Base-by-base conservation (phyloP, 257 asterid species). In the Linderniella brevidens region DNA sequence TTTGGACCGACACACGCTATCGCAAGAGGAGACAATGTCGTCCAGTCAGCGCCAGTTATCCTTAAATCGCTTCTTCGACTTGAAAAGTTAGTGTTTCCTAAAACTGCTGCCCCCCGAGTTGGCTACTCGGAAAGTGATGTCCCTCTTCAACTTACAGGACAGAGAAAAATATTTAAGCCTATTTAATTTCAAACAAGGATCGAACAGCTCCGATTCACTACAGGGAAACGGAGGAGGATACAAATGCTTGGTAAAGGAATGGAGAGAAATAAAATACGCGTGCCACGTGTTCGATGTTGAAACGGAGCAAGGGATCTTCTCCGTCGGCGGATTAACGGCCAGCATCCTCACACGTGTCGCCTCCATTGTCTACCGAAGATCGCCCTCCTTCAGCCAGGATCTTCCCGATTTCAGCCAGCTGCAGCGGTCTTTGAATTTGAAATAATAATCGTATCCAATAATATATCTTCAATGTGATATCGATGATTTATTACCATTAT, bases 371-470 rank as follows among this genome's bases (percentile, higher is more conserved):
- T 72, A 66, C 54, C 66, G 65, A 14, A 42, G 65, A 29, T 16
- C 76, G 17, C 80, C 80, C n/a, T 46, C 80, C 8, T 69, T 72
- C 68, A 37, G 49, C 54, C 71, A 61, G 54, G 52, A 46, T 43
- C 85, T 76, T 37, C 78, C 65, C 17, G 80, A 76, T 14, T 76
- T 72, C 63, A 66, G 75, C 50, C 78, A 72, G 42, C 50, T 76
- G 39, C 80, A 66, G 58, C 52, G 57, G 56, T 36, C 60, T 46
- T 36, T 74, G 40, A 14, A 49, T 19, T 32, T 44, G 8, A 37
- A 58, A 1, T 57, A 66, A 9, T 45, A 57, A 36, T 25, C 32
- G 32, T 2, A 25, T 2, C 6, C 6, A 25, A 25, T n/a, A n/a
- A 6, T 6, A 6, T 25, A 6, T 6, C 32, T 25, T 25, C 6